phyloP scores from a whole-genome alignment of 371 early-diverging fungal species.

The Apophysomyces trapeziformis region DNA sequence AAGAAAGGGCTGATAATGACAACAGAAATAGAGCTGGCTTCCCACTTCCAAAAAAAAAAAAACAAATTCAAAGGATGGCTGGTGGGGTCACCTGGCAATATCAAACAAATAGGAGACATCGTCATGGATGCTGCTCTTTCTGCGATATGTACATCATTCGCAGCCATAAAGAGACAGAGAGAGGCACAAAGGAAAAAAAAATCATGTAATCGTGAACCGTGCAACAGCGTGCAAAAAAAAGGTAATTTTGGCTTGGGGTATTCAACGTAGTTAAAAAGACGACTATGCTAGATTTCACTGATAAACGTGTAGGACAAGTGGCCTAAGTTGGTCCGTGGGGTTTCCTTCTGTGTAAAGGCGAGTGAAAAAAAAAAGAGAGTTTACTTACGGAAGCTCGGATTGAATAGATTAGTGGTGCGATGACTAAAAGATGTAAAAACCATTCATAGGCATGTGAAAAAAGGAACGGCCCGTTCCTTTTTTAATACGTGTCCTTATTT shows the following conservation, averaged over 20 bases:
- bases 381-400: conserved; percentile 5
- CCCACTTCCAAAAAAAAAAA: background rate
- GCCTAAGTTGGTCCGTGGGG: conserved; percentile 6
- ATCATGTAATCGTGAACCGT: background rate
- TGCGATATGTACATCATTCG: background rate
- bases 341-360: background rate
- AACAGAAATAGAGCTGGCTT: no score
- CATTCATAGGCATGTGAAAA: background rate
- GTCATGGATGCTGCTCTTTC: background rate
- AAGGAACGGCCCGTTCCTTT: background rate
- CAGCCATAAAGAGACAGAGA: no score
- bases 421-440: conserved; percentile 1
- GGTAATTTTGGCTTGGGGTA: conserved; percentile 7
- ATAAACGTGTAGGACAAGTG: conserved; percentile 3
- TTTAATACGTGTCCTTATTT: background rate
- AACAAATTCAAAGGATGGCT: background rate
- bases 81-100: background rate
- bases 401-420: background rate
- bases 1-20: no score
- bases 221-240: conserved; percentile 5
- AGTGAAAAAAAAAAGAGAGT: background rate
- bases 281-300: background rate
- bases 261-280: background rate
- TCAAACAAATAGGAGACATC: background rate
- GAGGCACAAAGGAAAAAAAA: no score